Conservation (phyloP, 2,329 filamentous ascomycete genomes). For the Elsinoe perseae region DNA sequence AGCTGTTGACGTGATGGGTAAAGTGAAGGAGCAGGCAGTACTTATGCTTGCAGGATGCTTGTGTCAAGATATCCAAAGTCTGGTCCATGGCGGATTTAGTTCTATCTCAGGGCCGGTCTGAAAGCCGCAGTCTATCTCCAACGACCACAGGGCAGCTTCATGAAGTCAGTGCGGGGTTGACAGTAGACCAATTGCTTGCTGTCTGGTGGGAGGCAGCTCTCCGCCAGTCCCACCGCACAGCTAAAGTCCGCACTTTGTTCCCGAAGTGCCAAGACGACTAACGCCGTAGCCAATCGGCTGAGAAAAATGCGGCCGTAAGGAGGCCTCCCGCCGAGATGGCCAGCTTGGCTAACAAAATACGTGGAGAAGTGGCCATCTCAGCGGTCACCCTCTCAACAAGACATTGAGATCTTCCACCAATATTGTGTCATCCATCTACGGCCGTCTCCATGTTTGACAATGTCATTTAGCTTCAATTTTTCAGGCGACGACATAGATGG, state of each 20-base stretch:
- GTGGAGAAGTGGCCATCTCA: too few relatives aligned
- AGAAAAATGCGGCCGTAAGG: neutral
- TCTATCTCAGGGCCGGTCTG: neutral
- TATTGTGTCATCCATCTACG: neutral
- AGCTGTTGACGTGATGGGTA: neutral
- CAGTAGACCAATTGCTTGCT: neutral
- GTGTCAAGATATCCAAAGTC: too few relatives aligned
- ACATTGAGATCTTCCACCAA: neutral
- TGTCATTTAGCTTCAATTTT: slow-evolving; percentile 51
- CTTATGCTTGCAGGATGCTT: too few relatives aligned
- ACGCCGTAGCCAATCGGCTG: neutral
- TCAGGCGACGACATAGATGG: slow-evolving; percentile 47
- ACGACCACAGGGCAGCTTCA: neutral
- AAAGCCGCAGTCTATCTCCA: neutral
- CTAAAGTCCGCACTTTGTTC: neutral
- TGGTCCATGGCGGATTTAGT: neutral
- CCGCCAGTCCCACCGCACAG: neutral
- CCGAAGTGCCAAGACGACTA: neutral
- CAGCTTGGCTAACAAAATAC: too few relatives aligned
- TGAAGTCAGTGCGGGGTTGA: neutral
- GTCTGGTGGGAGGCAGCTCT: neutral
- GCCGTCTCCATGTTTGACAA: slow-evolving; percentile 16
- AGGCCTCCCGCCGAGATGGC: too few relatives aligned
- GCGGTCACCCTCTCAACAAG: too few relatives aligned
- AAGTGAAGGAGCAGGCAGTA: neutral